Percentiles rank a stretch among this genome's conserved stretches.
phyloP scores from a whole-genome alignment of 139 green algal genomes.

The Closterium sp. region DNA sequence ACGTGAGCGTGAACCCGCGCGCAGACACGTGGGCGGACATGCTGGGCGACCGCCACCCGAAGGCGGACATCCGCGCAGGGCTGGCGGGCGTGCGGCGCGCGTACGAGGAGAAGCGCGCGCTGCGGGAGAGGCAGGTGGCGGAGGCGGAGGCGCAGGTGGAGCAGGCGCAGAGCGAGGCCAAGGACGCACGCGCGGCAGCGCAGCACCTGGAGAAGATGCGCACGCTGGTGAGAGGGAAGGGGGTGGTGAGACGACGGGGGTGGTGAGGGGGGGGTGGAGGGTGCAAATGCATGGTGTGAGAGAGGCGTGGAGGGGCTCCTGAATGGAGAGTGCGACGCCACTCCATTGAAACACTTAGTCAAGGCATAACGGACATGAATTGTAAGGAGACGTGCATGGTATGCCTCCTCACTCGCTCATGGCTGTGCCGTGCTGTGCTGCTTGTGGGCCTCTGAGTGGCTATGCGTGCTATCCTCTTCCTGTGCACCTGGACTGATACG shows the following conservation, averaged over 20 bases:
- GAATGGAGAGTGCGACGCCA: too few species aligned
- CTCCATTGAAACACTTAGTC: too few species aligned
- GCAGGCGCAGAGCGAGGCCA: not conserved
- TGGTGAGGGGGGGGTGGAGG: too few species aligned
- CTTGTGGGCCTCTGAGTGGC: not conserved
- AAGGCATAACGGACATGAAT: too few species aligned
- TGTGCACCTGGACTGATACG: not conserved
- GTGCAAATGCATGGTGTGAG: too few species aligned
- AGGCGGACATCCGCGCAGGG: conserved; percentile 51
- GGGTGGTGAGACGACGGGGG: too few species aligned
- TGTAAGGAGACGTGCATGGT: too few species aligned
- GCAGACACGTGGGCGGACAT: conserved; percentile 41
- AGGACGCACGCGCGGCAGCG: not conserved
- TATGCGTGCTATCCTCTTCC: not conserved
- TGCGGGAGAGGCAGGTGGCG: not conserved
- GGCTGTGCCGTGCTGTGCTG: too few species aligned
- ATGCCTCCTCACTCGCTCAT: too few species aligned
- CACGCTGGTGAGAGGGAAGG: not conserved
- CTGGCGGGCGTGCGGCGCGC: conserved; percentile 5
- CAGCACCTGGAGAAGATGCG: not conserved
- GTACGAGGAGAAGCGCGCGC: conserved; percentile 1
- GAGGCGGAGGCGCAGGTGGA: not conserved
- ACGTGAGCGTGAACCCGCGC: conserved; percentile 64
- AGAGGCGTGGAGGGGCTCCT: too few species aligned
- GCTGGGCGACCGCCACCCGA: conserved; percentile 77